Percentiles rank a stretch among this genome's conserved stretches.
Evolutionary conservation across 139 green algal species (phyloP).

Genomic region (Auxenochlorella protothecoides): DNA sequence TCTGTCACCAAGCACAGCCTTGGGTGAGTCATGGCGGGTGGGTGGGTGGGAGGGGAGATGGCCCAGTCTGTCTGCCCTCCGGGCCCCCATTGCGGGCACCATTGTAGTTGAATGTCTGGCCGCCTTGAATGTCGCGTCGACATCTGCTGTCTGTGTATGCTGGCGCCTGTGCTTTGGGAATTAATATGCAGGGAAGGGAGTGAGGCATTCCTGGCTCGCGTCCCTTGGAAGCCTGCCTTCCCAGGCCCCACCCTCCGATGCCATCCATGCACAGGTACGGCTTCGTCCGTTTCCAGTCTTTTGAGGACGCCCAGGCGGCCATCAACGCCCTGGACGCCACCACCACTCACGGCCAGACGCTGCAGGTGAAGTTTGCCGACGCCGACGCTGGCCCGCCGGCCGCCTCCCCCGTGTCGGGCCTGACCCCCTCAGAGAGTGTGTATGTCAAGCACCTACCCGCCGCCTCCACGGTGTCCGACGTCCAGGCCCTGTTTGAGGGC

Average conservation of each 20-base stretch:
- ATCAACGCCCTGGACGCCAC: constrained; percentile 18
- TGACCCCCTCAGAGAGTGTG: constrained; percentile 24
- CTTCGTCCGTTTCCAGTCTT: constrained; percentile 22
- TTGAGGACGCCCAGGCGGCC: constrained; percentile 16
- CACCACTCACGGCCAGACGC: constrained; percentile 18
- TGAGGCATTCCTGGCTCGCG: background rate
- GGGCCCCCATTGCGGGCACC: too few species aligned
- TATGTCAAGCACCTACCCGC: constrained; percentile 34
- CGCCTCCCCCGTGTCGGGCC: constrained; percentile 11
- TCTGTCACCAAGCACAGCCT: constrained; percentile 23
- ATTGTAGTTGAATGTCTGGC: too few species aligned
- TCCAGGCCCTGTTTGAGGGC: constrained; percentile 21
- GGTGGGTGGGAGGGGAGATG: background rate
- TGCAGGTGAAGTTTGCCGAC: constrained; percentile 38
- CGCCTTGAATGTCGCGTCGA: background rate
- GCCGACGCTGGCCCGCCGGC: constrained; percentile 24
- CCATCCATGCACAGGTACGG: constrained; percentile 18
- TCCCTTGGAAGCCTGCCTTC: too few species aligned
- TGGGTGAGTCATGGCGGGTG: constrained; percentile 7
- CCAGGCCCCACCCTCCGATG: too few species aligned
- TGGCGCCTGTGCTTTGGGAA: background rate
- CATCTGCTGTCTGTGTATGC: background rate
- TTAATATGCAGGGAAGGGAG: background rate
- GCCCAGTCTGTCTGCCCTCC: too few species aligned
- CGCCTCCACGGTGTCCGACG: constrained; percentile 15